Percentiles rank a stretch among this genome's conserved stretches.
These are phyloP conservation scores for Fusarium paranaense DNA, from an alignment of 2,329 filamentous ascomycete species.

Conservation along the genomic window DNA sequence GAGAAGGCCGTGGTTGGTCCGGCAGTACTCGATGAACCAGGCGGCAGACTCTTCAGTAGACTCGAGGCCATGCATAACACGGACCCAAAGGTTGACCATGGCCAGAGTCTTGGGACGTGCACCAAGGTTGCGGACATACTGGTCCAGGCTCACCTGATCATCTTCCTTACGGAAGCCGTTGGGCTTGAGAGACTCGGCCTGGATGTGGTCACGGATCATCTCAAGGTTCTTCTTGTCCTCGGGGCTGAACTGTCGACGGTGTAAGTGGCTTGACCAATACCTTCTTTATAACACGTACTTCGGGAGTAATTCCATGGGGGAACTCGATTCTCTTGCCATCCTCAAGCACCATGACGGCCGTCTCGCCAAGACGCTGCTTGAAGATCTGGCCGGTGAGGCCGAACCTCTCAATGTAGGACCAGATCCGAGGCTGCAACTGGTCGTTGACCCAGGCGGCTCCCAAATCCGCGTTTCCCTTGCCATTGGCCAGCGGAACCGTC, in stretches of 20 bases:
- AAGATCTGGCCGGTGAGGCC: constrained; percentile 51
- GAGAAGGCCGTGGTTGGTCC: constrained; percentile 48
- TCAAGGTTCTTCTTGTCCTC: constrained; percentile 51
- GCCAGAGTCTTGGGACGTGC: constrained; percentile 44
- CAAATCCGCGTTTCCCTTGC: constrained; percentile 58
- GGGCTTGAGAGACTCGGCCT: constrained; percentile 45
- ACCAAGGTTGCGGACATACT: constrained; percentile 50
- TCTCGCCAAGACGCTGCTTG: constrained; percentile 61
- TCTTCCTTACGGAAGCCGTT: constrained; percentile 40
- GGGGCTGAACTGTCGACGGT: constrained; percentile 37
- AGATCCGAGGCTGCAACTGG: constrained; percentile 61
- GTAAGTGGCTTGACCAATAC: background rate
- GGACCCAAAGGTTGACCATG: constrained; percentile 53
- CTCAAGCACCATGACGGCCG: constrained; percentile 54
- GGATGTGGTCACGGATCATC: constrained; percentile 50
- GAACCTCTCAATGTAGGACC: constrained; percentile 53
- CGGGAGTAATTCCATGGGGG: constrained; percentile 36
- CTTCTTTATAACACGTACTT: constrained; percentile 17
- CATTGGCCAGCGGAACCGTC: constrained; percentile 48
- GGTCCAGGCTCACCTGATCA: constrained; percentile 49
- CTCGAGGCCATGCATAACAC: constrained; percentile 53
- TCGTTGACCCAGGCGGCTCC: constrained; percentile 73
- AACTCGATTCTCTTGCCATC: constrained; percentile 46
- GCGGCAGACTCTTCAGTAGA: constrained; percentile 51
- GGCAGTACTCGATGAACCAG: constrained; percentile 54